Evolutionary conservation across 306 rosid genomes (phyloP).

Genomic region (Cucumis melo): DNA sequence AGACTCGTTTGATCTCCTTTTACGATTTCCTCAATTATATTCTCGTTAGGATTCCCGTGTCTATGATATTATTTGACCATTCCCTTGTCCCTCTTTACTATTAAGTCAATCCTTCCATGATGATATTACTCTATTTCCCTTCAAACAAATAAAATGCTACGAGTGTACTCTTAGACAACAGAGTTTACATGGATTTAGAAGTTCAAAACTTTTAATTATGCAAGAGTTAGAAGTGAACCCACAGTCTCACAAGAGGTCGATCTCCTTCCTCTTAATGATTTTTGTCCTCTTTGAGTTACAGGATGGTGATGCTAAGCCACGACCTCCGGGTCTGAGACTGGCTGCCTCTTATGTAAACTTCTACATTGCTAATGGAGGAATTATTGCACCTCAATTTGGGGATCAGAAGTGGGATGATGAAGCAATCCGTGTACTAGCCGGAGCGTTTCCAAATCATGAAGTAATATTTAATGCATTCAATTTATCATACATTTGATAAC

Average conservation of each 20-base stretch:
- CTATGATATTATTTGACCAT: not conserved
- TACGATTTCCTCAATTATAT: not conserved
- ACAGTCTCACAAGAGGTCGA: not conserved
- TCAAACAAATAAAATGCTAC: not conserved
- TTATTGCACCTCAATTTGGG: slow-evolving; percentile 77
- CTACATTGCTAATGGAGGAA: slow-evolving; percentile 77
- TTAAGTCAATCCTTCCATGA: too few relatives aligned
- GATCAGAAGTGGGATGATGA: slow-evolving; percentile 77
- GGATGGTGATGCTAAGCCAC: slow-evolving; percentile 46
- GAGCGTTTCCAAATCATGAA: slow-evolving; percentile 54
- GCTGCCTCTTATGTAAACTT: slow-evolving; percentile 92
- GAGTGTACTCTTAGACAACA: not conserved
- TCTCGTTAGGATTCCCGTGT: not conserved
- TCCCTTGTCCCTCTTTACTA: too few relatives aligned
- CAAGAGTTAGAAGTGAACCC: not conserved
- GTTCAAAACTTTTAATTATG: not conserved
- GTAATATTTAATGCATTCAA: slow-evolving; percentile 22
- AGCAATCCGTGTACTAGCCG: slow-evolving; percentile 53
- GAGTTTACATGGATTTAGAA: not conserved
- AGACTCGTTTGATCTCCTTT: not conserved
- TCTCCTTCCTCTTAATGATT: not conserved
- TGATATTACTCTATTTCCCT: not conserved
- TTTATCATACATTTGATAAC: not conserved
- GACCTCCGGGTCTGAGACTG: slow-evolving; percentile 59
- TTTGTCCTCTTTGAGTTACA: not conserved